phyloP scores from a whole-genome alignment of 768 basidiomycete species.

The Xanthoconium purpureum region DNA sequence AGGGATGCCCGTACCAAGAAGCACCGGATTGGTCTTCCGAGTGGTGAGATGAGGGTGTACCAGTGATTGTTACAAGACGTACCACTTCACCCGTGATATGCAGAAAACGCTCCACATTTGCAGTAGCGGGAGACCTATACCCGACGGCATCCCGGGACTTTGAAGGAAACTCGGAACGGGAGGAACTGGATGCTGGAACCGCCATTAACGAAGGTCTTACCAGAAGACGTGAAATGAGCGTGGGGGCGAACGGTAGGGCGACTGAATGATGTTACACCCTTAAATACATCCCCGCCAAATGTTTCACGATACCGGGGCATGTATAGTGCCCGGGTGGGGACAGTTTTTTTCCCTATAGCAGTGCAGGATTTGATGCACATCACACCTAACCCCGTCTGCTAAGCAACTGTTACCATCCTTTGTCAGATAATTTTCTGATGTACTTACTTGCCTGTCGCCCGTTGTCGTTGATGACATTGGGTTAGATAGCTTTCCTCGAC shows the following conservation, averaged over 20 bases:
- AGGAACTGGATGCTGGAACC: neutral
- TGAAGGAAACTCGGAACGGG: neutral
- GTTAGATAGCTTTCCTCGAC: neutral
- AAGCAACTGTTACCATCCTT: neutral
- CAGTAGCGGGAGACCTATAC: neutral
- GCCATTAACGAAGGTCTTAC: conserved; percentile 7
- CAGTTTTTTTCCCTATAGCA: neutral
- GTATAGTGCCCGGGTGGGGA: neutral
- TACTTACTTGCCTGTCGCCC: neutral
- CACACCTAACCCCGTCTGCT: neutral
- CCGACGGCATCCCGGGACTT: neutral
- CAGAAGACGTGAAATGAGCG: conserved; percentile 9
- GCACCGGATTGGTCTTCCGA: conserved; percentile 12
- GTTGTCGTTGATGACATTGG: neutral
- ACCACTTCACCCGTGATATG: conserved; percentile 21
- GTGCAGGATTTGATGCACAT: neutral
- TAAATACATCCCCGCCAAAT: neutral
- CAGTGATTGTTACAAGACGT: neutral
- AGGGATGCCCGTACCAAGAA: conserved; percentile 12
- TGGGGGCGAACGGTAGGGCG: neutral
- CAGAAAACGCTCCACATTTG: conserved; percentile 1
- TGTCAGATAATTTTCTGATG: neutral
- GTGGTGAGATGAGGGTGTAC: neutral
- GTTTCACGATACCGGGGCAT: neutral
- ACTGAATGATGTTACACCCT: neutral